Base-by-base conservation (phyloP, 768 basidiomycete species). In the Pisolithus marmoratus region DNA sequence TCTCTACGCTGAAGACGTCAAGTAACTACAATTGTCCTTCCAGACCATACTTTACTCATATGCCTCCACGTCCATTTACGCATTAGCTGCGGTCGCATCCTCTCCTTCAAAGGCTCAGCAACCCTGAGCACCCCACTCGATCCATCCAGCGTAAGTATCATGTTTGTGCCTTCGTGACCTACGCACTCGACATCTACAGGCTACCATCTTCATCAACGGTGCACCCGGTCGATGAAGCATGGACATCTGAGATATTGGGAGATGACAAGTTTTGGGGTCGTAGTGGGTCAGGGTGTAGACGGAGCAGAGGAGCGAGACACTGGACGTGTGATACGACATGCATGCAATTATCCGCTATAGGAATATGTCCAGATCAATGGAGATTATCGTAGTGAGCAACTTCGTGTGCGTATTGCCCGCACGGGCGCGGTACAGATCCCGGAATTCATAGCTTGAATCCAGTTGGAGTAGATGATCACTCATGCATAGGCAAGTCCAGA, bases 81-180 rank as follows among this genome's bases (percentile, higher is more conserved):
- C 11, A 24, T 38, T 26, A 95, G 92, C 70, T 99, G 95, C 96
- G 95, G 96, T 36, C 89, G 95, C 27, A 86, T 99, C 58, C 84
- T 99, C 15, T 90, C 94, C 36, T 92, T 96, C 0, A 86, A 92
- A 0, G 92, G 93, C 4, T 90, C 90, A 27, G 77, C 88, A 8
- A 74, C 89, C 3, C 72, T 81, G 6, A 72, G 68, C 47, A 65
- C 60, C 47, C 82, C 71, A 31, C 74, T 97, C 54, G 79, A 88
- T 57, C 92, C 94, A 0, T 73, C 76, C 3, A 79, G 78, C 51
- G 93, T 97, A 41, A 86, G 81, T 57, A 94, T 98, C 19, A 82
- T 91, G 0, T 96, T 98, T 74, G 58, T 93, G 37, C 94, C 94
- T 0, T 75, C 79, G 9, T 85, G 85, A 14, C 34, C 34, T 14